A percentile compares a stretch with the other conserved stretches of the same genome.
These are phyloP conservation scores for Chenopodium berlandieri DNA, from an alignment of 148 eudicot species.

Conservation along the genomic window DNA sequence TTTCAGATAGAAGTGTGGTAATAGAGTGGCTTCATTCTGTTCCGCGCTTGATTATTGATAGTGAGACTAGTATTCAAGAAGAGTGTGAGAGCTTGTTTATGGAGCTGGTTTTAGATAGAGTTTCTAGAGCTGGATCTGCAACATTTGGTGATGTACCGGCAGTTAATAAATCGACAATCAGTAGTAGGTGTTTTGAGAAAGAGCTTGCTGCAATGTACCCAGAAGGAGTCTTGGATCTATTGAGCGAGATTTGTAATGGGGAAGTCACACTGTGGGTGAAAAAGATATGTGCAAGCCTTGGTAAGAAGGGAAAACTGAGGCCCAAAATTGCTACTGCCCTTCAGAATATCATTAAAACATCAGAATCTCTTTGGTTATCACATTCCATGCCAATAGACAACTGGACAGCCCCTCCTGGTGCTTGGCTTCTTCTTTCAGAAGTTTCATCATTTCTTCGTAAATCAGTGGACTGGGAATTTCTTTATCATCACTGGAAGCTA, in stretches of 20 bases:
- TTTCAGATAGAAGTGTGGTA: constrained; percentile 49
- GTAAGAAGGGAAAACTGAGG: constrained; percentile 75
- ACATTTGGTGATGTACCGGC: constrained; percentile 14
- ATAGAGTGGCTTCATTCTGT: constrained; percentile 92
- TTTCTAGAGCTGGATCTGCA: constrained; percentile 58
- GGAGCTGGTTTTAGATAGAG: constrained; percentile 73
- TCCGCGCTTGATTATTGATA: constrained; percentile 80
- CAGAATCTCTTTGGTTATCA: constrained; percentile 71
- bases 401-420: constrained; percentile 96
- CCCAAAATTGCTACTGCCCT: constrained; percentile 65
- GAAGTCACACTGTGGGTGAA: constrained; percentile 91
- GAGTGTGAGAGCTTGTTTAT: constrained; percentile 85
- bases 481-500: constrained; percentile 92
- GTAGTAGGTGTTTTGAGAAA: constrained; percentile 30
- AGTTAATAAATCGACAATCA: constrained; percentile 25
- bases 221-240: constrained; percentile 59
- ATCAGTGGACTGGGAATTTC: constrained; percentile 86
- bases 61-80: constrained; percentile 94
- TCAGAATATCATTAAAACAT: constrained; percentile 66
- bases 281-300: constrained; percentile 78
- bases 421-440: constrained; percentile 88
- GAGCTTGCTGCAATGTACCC: constrained; percentile 47
- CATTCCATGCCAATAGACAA: constrained; percentile 74
- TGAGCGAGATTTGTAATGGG: constrained; percentile 68
- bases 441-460: constrained; percentile 72